Percentiles rank a stretch among this genome's conserved stretches.
phyloP scores from a whole-genome alignment of 805 yeast species.

The Lachancea quebecensis region DNA sequence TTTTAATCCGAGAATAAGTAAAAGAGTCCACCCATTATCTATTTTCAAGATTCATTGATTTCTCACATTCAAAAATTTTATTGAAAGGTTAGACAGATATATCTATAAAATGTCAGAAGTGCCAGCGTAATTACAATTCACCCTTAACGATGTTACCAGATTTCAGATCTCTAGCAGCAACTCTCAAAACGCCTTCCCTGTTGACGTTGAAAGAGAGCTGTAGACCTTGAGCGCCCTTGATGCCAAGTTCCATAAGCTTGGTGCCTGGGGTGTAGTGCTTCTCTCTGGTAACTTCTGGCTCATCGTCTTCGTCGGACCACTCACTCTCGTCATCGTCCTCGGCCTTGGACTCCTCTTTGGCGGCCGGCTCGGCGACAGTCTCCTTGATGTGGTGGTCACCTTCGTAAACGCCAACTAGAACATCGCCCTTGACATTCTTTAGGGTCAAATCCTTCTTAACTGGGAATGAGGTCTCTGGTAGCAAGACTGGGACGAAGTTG shows the following conservation, averaged over 20 bases:
- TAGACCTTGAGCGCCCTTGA: slow-evolving; percentile 62
- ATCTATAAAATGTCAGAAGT: neutral
- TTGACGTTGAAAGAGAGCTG: slow-evolving; percentile 53
- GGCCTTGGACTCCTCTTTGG: slow-evolving; percentile 47
- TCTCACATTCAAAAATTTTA: no score
- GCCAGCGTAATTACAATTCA: slow-evolving; percentile 30
- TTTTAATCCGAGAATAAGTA: neutral
- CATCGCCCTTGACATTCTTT: slow-evolving; percentile 53
- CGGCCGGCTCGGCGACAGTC: slow-evolving; percentile 61
- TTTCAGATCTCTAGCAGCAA: slow-evolving; percentile 57
- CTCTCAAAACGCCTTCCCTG: slow-evolving; percentile 53
- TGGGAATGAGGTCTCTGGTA: slow-evolving; percentile 85
- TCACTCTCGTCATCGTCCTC: slow-evolving; percentile 41
- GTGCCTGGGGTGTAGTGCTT: slow-evolving; percentile 67
- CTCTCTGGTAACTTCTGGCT: slow-evolving; percentile 80
- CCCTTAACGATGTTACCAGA: slow-evolving; percentile 53
- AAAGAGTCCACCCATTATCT: no score
- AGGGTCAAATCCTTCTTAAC: slow-evolving; percentile 69
- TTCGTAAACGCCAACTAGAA: slow-evolving; percentile 68
- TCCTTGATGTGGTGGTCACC: slow-evolving; percentile 81
- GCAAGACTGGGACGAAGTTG: slow-evolving; percentile 63
- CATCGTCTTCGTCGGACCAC: slow-evolving; percentile 64
- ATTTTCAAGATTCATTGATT: no score
- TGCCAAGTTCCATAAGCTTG: slow-evolving; percentile 68
- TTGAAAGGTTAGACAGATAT: neutral